Evolutionary conservation across 345 rosid species (phyloP).

Genomic region (Nephelium lappaceum): DNA sequence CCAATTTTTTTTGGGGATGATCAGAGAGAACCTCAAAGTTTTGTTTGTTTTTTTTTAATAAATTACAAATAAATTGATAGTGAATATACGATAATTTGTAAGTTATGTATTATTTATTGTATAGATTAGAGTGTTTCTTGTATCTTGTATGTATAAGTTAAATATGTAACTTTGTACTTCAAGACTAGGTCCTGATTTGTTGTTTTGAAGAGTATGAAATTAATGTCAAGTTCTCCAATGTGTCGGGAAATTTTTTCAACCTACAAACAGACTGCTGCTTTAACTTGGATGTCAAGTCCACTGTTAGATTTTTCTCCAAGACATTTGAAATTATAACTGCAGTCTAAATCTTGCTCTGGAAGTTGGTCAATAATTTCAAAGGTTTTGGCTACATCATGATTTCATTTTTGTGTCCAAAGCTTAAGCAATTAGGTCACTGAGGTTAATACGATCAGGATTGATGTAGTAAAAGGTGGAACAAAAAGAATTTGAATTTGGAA

Average conservation of each 20-base stretch:
- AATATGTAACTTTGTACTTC: not conserved
- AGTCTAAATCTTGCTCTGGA: not conserved
- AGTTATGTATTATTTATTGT: not conserved
- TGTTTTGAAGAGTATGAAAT: not conserved
- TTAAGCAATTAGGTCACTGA: not conserved
- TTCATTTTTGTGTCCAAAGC: not conserved
- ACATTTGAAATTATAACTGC: not conserved
- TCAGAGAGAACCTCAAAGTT: not conserved
- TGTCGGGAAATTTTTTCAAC: not conserved
- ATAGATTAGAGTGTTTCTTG: too few species aligned
- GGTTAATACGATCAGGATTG: not conserved
- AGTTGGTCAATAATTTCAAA: not conserved
- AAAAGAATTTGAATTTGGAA: not conserved
- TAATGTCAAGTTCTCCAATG: conserved; percentile 4
- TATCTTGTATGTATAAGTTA: too few species aligned
- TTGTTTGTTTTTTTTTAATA: too few species aligned
- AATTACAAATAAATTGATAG: too few species aligned
- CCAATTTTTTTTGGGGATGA: too few species aligned
- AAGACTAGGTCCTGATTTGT: not conserved
- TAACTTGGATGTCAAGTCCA: not conserved
- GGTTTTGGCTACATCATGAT: not conserved
- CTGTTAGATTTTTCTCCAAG: conserved; percentile 9
- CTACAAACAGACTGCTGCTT: not conserved
- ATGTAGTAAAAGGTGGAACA: not conserved
- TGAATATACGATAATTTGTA: not conserved